These are phyloP conservation scores for Mrakia gelida DNA, from an alignment of 768 basidiomycete species.

Conservation along the genomic window DNA sequence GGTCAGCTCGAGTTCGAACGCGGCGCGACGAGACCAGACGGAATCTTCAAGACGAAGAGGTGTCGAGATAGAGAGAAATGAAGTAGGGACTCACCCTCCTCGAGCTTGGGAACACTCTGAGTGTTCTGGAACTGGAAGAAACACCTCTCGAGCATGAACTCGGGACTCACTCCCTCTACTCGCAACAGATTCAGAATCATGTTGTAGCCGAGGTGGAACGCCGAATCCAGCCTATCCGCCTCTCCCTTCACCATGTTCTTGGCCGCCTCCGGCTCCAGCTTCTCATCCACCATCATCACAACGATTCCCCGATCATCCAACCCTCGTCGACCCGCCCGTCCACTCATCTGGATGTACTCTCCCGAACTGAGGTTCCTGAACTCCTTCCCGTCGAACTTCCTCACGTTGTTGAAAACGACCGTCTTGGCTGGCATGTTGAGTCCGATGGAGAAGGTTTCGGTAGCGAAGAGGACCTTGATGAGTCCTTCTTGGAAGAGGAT, in stretches of 20 bases:
- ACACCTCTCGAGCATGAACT: constrained; percentile 94
- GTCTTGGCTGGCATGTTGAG: constrained; percentile 99
- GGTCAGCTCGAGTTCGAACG: background rate
- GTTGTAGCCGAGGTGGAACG: constrained; percentile 97
- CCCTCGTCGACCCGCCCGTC: constrained; percentile 93
- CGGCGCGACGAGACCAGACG: constrained; percentile 11
- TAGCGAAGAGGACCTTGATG: constrained; percentile 96
- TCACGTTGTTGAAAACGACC: constrained; percentile 90
- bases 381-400: constrained; percentile 93
- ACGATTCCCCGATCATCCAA: constrained; percentile 98
- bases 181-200: constrained; percentile 98
- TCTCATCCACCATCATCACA: constrained; percentile 99
- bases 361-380: constrained; percentile 89
- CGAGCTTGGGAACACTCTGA: constrained; percentile 76
- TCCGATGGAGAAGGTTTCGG: constrained; percentile 83
- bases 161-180: constrained; percentile 96
- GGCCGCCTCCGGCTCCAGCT: constrained; percentile 83
- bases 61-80: background rate
- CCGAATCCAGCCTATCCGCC: constrained; percentile 93
- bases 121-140: constrained; percentile 99
- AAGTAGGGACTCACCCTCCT: constrained; percentile 60
- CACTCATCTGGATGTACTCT: constrained; percentile 99
- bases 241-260: constrained; percentile 98
- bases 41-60: background rate
- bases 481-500: constrained; percentile 97